Conservation (phyloP, 1,284 basidiomycete genomes). For the Ceratobasidium sp. region DNA sequence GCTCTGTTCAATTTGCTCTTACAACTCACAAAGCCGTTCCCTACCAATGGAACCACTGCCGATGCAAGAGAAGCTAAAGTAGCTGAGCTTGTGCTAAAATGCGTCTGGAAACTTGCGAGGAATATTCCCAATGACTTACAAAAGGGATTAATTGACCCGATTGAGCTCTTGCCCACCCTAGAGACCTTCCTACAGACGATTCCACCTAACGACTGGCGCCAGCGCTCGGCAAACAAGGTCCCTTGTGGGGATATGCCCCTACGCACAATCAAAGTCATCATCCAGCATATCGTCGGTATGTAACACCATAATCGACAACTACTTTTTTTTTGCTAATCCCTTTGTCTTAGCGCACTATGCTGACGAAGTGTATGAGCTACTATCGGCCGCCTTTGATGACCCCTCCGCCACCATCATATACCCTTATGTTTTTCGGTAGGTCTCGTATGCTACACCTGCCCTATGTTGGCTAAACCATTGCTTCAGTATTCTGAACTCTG, state of each 20-base stretch:
- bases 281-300: conserved; percentile 94
- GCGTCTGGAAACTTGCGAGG: conserved; percentile 97
- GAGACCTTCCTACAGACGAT: conserved; percentile 95
- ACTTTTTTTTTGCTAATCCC: background rate
- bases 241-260: conserved; percentile 98
- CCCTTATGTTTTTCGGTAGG: conserved; percentile 81
- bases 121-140: conserved; percentile 93
- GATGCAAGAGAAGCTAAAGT: conserved; percentile 90
- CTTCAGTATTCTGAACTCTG: conserved; percentile 74
- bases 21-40: conserved; percentile 90
- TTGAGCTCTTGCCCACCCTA: conserved; percentile 92
- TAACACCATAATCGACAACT: conserved; percentile 49
- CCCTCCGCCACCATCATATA: conserved; percentile 86
- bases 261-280: conserved; percentile 96
- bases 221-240: conserved; percentile 88
- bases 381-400: conserved; percentile 83
- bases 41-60: conserved; percentile 71
- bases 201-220: conserved; percentile 96
- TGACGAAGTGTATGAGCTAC: conserved; percentile 83
- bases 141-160: conserved; percentile 84
- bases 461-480: background rate
- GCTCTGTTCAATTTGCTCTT: conserved; percentile 87
- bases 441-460: background rate
- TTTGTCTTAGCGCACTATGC: conserved; percentile 76
- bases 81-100: conserved; percentile 97